Evolutionary conservation across 805 yeast species (phyloP), one percentile per base, ranked within the genome.

Genomic region (Candida mattraensis): DNA sequence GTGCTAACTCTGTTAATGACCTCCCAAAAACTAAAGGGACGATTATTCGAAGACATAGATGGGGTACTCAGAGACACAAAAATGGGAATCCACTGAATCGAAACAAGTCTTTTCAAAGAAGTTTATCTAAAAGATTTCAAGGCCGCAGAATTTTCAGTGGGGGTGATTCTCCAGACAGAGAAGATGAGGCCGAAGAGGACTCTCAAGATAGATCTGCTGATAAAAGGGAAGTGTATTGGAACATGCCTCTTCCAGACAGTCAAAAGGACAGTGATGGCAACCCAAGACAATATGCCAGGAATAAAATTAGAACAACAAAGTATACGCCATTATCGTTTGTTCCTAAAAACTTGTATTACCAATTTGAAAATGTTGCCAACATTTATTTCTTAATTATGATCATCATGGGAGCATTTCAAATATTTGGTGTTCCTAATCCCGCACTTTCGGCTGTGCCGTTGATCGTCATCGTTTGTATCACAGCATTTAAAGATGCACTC

Each of bases 281-380:
- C 10, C 70, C 74, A 23, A 67, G 70, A 0, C 56, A 61, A n/a
- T 91, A 84, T 55, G 79, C 94, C 8, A 74, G 96, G 52, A 91
- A 91, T 67, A 89, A 93, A 60, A 87, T 93, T 49, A 78, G 97
- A 66, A 88, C 98, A 0, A 87, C 99, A 3, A 91, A 87, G 65
- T 91, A 91, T 61, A 91, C 97, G 2, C 96, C 98, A 5, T 56
- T 93, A 29, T 69, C 87, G 7, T 91, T 91, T 54, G 47, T 93
- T 19, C 98, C 98, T 3, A 88, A 88, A 59, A 88, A 91, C 62
- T 60, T 91, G 30, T 60, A 64, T 29, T 72, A 75, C 45, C 98
- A 93, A 65, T 89, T 89, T 61, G 78, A 75, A 48, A 91, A 89
- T 59, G 76, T 89, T 44, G 99, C 99, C 28, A 91, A 91, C 62